Conservation (phyloP, 441 rosid genomes). For the Adansonia madagascariensis region DNA sequence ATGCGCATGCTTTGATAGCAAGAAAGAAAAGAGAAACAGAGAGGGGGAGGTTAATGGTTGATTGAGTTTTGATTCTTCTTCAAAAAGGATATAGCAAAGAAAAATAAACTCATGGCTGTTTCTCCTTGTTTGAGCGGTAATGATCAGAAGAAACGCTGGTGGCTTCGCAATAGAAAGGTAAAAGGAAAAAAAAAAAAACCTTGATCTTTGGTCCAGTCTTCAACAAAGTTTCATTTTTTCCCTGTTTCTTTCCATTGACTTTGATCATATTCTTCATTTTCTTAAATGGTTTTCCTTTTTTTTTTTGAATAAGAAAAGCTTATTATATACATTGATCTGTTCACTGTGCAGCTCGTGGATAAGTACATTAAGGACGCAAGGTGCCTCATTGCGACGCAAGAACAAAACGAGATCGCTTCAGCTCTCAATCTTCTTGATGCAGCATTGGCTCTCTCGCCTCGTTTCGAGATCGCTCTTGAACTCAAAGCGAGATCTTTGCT, state of each 20-base stretch:
- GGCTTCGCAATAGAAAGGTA: conserved; percentile 90
- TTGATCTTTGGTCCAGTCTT: background rate
- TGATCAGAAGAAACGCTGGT: conserved; percentile 83
- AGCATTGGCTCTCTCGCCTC: conserved; percentile 79
- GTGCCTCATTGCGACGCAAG: conserved; percentile 63
- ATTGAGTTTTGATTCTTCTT: conserved; percentile 37
- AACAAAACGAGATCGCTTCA: conserved; percentile 59
- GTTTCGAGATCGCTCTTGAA: conserved; percentile 78
- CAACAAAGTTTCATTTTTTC: background rate
- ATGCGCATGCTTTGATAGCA: conserved; percentile 26
- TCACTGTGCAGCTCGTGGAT: conserved; percentile 56
- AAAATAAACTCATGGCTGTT: conserved; percentile 52
- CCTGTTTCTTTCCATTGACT: background rate
- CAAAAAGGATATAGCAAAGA: background rate
- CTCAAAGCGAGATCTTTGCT: conserved; percentile 91
- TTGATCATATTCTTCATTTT: background rate
- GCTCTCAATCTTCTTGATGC: conserved; percentile 80
- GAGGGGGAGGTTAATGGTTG: conserved; percentile 35
- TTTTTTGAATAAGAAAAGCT: background rate
- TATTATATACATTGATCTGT: background rate
- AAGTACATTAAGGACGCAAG: conserved; percentile 80
- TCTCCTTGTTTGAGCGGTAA: conserved; percentile 43
- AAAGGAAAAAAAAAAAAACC: background rate
- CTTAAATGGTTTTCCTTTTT: background rate
- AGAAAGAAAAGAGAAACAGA: background rate